Conservation (phyloP, 73 alveolate genomes). For the Paramecium tetraurelia region DNA sequence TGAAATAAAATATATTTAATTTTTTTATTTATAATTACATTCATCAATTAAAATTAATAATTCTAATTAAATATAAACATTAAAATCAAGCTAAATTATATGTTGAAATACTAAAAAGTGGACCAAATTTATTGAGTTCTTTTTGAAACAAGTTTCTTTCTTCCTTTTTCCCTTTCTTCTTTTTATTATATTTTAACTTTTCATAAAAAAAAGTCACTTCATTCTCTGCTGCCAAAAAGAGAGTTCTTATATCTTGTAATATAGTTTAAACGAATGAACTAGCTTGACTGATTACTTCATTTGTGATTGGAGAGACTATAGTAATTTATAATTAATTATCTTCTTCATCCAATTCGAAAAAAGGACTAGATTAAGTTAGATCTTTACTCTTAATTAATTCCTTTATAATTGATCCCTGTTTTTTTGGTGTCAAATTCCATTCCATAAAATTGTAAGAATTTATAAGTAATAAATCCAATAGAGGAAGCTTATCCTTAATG, state of each 20-base stretch:
- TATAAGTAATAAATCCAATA: constrained; percentile 12
- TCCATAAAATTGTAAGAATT: constrained; percentile 29
- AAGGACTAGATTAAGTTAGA: background rate
- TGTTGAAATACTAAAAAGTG: background rate
- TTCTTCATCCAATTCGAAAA: background rate
- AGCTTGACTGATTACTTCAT: constrained; percentile 18
- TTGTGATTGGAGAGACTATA: constrained; percentile 11
- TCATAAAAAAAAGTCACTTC: constrained; percentile 24
- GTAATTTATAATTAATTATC: constrained; percentile 5
- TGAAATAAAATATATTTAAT: too few species aligned
- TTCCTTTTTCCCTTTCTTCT: constrained; percentile 29
- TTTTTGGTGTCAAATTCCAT: constrained; percentile 1
- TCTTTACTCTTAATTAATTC: background rate
- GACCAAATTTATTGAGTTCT: constrained; percentile 24
- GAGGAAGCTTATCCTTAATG: background rate
- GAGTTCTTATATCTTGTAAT: background rate
- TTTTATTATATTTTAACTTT: constrained; percentile 19
- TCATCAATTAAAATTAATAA: background rate
- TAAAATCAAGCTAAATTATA: background rate
- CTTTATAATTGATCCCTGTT: constrained; percentile 7
- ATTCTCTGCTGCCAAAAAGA: constrained; percentile 25
- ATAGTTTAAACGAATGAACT: constrained; percentile 39
- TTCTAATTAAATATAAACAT: background rate
- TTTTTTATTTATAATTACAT: too few species aligned
- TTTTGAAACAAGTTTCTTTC: constrained; percentile 30